phyloP scores from a whole-genome alignment of 208 protist species.

The Histomonas meleagridis region DNA sequence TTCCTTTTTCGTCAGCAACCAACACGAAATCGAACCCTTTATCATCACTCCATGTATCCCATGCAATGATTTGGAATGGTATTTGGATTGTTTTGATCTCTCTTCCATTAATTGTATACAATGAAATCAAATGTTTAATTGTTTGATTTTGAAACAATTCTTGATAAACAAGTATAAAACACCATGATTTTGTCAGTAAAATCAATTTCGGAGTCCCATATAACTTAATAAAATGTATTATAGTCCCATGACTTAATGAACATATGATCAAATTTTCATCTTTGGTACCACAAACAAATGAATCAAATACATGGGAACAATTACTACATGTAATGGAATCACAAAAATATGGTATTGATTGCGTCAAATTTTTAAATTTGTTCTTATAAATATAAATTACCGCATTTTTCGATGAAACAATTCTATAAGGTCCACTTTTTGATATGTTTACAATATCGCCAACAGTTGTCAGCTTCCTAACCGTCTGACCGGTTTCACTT shows the following conservation, averaged over 20 bases:
- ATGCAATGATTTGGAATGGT: not conserved
- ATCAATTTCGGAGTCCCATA: not conserved
- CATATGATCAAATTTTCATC: not conserved
- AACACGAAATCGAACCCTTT: not conserved
- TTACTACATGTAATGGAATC: not conserved
- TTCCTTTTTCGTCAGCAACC: not conserved
- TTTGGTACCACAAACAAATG: not conserved
- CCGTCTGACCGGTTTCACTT: too few species aligned
- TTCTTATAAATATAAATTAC: not conserved
- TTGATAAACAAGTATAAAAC: not conserved
- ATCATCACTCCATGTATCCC: not conserved
- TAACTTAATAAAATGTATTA: not conserved
- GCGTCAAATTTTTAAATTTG: not conserved
- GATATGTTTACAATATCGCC: not conserved
- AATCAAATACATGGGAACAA: not conserved
- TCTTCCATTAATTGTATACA: constrained; percentile 4
- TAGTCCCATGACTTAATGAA: not conserved
- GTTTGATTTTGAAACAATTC: not conserved
- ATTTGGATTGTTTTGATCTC: not conserved
- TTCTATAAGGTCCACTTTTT: not conserved
- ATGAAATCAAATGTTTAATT: not conserved
- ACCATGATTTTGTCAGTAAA: not conserved
- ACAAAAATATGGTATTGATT: not conserved
- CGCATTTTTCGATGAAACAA: not conserved
- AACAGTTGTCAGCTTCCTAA: too few species aligned